phyloP scores from a whole-genome alignment of 1,284 basidiomycete species.

The Cerrena zonata region DNA sequence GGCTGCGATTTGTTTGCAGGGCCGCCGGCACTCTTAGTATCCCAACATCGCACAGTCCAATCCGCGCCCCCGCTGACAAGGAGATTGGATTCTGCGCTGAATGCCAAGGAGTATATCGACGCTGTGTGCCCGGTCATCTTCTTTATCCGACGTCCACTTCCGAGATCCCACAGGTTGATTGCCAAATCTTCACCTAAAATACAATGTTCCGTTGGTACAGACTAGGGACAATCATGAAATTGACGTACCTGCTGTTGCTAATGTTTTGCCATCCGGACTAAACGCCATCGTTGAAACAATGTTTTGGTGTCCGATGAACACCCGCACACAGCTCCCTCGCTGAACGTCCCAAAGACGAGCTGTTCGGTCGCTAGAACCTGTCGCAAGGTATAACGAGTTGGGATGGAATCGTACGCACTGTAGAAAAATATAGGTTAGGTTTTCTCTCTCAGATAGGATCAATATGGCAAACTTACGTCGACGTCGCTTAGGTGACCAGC shows the following conservation, averaged over 20 bases:
- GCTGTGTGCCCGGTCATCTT: slow-evolving; percentile 93
- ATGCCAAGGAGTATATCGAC: slow-evolving; percentile 84
- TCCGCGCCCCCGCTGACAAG: slow-evolving; percentile 88
- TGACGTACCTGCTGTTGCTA: slow-evolving; percentile 79
- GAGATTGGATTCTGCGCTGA: slow-evolving; percentile 85
- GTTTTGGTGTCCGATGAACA: slow-evolving; percentile 94
- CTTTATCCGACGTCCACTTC: slow-evolving; percentile 88
- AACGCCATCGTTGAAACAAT: slow-evolving; percentile 84
- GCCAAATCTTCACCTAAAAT: slow-evolving; percentile 78
- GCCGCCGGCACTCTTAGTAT: slow-evolving; percentile 80
- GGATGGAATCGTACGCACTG: slow-evolving; percentile 96
- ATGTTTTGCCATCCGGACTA: slow-evolving; percentile 88
- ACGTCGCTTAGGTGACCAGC: slow-evolving; percentile 96
- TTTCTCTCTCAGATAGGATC: neutral
- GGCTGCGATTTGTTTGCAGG: slow-evolving; percentile 47
- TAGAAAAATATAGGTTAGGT: neutral
- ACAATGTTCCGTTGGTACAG: slow-evolving; percentile 8
- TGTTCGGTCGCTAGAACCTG: slow-evolving; percentile 93
- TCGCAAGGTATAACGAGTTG: slow-evolving; percentile 94
- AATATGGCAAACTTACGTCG: slow-evolving; percentile 60
- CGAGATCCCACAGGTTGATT: slow-evolving; percentile 95
- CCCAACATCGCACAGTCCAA: slow-evolving; percentile 95
- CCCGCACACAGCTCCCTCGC: slow-evolving; percentile 84
- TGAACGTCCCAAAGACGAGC: slow-evolving; percentile 99
- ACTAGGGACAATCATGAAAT: slow-evolving; percentile 2